A percentile compares a stretch with the other conserved stretches of the same genome.
These are phyloP conservation scores for Ogataea ramenticola DNA, from an alignment of 805 yeast species.

Conservation along the genomic window DNA sequence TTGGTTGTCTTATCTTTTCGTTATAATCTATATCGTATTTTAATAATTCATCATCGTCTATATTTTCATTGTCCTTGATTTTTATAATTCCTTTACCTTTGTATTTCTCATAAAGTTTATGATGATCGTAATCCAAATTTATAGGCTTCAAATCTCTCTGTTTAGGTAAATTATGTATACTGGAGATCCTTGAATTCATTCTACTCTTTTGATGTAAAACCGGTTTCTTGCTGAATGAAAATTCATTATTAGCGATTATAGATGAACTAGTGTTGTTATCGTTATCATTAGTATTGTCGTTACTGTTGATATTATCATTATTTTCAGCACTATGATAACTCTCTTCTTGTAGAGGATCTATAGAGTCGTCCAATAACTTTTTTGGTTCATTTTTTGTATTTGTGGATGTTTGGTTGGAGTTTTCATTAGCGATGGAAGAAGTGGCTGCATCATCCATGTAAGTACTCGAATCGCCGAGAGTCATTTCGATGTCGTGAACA, in stretches of 20 bases:
- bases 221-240: conserved; percentile 26
- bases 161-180: conserved; percentile 21
- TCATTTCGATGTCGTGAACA: background rate
- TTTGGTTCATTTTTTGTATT: no score
- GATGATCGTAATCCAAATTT: conserved; percentile 23
- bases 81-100: conserved; percentile 25
- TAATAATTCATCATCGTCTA: conserved; percentile 13
- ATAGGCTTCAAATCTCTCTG: conserved; percentile 22
- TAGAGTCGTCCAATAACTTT: background rate
- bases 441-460: no score
- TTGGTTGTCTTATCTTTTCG: conserved; percentile 48
- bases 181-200: conserved; percentile 19
- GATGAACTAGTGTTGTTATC: background rate
- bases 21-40: conserved; percentile 33
- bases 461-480: background rate
- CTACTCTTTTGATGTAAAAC: background rate
- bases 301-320: background rate
- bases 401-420: no score
- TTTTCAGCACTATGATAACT: background rate
- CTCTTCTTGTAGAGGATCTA: background rate
- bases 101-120: conserved; percentile 21
- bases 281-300: background rate
- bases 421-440: no score
- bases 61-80: conserved; percentile 21
- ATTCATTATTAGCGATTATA: conserved; percentile 6